Percentiles rank a stretch among this genome's conserved stretches.
Conservation (phyloP, 108 stramenopile species). For the Discostella stelligeroides region DNA sequence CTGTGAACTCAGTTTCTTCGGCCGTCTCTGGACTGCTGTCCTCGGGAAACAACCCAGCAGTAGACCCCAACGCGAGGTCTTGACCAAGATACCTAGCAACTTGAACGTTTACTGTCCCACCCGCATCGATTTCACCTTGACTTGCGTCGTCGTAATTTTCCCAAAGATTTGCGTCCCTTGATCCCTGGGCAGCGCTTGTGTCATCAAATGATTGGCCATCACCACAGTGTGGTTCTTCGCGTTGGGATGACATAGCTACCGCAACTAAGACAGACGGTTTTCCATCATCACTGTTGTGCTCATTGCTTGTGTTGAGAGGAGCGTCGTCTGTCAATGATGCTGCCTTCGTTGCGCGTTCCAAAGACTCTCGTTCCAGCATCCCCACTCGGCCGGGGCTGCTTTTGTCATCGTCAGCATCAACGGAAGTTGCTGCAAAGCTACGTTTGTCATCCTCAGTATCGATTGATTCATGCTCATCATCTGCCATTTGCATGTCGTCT, state of each 20-base stretch:
- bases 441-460: constrained; percentile 53
- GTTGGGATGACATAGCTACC: constrained; percentile 51
- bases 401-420: constrained; percentile 33
- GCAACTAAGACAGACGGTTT: constrained; percentile 50
- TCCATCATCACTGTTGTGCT: constrained; percentile 12
- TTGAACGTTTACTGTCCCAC: constrained; percentile 12
- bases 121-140: constrained; percentile 13
- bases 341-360: neutral
- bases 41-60: constrained; percentile 18
- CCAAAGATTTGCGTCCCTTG: constrained; percentile 31
- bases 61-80: constrained; percentile 2
- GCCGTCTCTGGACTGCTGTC: constrained; percentile 17
- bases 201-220: constrained; percentile 38
- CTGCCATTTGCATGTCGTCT: constrained; percentile 49
- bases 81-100: constrained; percentile 27
- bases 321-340: neutral
- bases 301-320: neutral
- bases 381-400: constrained; percentile 26
- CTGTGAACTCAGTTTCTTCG: constrained; percentile 16
- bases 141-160: constrained; percentile 36
- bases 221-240: constrained; percentile 5
- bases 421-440: constrained; percentile 34
- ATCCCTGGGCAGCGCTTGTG: constrained; percentile 25
- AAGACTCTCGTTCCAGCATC: neutral
- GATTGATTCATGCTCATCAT: constrained; percentile 51